These are phyloP conservation scores for Populus ilicifolia DNA, from an alignment of 345 rosid genomes.

Conservation along the genomic window DNA sequence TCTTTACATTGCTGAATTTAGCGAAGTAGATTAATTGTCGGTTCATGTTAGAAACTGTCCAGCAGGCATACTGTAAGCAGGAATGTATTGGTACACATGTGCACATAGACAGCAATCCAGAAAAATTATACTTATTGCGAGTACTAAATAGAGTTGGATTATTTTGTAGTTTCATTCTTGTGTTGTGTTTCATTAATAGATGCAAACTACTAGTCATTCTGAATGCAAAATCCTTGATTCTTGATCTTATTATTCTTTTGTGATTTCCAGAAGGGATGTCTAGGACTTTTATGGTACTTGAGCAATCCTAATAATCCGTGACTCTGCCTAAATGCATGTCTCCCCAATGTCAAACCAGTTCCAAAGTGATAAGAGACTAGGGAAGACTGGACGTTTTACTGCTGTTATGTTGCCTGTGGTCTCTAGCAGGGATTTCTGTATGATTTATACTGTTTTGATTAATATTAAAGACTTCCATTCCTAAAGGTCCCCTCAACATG, in stretches of 20 bases:
- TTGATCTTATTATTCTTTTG: constrained; percentile 1
- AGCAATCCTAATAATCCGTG: neutral
- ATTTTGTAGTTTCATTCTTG: neutral
- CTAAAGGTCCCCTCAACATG: neutral
- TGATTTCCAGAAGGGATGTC: neutral
- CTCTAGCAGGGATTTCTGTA: neutral
- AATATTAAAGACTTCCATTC: neutral
- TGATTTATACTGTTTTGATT: neutral
- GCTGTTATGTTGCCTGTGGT: neutral
- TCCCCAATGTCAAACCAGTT: neutral
- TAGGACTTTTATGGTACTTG: neutral
- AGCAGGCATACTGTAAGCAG: neutral
- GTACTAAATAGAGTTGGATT: neutral
- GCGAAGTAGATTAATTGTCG: neutral
- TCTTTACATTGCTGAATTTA: neutral
- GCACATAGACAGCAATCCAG: neutral
- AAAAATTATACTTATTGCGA: neutral
- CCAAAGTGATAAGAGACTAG: neutral
- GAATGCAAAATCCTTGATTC: neutral
- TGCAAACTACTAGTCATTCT: neutral
- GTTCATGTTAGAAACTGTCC: neutral
- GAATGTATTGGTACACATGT: neutral
- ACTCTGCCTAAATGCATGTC: neutral
- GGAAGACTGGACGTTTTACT: neutral
- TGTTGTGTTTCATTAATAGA: neutral